Conservation (phyloP, 192 early-diverging fungal genomes). For the Linnemannia hyalina region DNA sequence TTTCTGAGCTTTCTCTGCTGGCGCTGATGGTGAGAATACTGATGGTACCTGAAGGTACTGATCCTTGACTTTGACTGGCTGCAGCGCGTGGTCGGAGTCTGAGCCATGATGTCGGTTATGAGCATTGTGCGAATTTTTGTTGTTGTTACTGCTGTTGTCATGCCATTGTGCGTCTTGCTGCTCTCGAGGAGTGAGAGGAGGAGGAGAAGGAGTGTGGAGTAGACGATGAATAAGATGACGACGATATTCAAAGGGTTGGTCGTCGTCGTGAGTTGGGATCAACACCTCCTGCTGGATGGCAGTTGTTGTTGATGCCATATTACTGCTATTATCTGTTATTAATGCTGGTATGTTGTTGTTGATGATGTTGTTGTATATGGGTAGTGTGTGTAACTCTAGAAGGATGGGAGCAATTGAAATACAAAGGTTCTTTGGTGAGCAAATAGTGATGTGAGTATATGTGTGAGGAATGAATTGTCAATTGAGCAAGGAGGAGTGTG, state of each 20-base stretch:
- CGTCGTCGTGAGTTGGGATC: neutral
- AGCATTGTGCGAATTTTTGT: neutral
- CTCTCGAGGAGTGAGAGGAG: too few species aligned
- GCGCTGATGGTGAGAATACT: neutral
- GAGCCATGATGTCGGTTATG: neutral
- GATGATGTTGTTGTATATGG: neutral
- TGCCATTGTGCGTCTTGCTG: too few species aligned
- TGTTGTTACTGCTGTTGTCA: too few species aligned
- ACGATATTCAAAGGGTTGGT: neutral
- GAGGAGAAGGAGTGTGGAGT: too few species aligned
- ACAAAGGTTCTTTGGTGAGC: neutral
- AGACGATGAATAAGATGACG: neutral
- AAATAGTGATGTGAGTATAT: neutral
- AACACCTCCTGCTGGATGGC: neutral
- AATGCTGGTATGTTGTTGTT: neutral
- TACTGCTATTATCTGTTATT: neutral
- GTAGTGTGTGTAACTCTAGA: neutral
- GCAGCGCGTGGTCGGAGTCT: neutral
- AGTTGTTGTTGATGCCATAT: constrained; percentile 3
- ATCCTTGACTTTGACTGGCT: neutral
- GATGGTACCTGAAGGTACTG: neutral
- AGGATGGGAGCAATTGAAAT: neutral
- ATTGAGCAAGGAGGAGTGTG: neutral
- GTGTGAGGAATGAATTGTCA: neutral
- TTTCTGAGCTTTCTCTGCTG: neutral